A percentile compares a stretch with the other conserved stretches of the same genome.
These are phyloP conservation scores for Trichoderma reesei DNA, from an alignment of 495 filamentous ascomycete species.

Conservation along the genomic window DNA sequence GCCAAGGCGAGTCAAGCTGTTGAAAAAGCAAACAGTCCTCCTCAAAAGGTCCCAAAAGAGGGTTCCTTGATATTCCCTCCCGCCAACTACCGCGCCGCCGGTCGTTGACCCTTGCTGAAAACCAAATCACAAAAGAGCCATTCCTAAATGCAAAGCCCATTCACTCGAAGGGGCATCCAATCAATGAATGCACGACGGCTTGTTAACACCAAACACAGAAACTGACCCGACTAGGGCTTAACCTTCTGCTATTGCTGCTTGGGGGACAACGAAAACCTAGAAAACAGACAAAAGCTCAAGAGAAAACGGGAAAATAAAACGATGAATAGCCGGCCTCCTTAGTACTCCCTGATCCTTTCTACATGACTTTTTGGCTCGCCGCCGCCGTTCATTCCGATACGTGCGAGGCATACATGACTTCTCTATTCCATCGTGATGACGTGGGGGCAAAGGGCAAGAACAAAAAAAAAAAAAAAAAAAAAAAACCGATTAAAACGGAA, in stretches of 20 bases:
- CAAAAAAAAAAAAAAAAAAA: too few species aligned
- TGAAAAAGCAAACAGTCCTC: neutral
- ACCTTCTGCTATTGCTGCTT: neutral
- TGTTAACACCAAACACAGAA: constrained; percentile 1
- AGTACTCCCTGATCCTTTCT: constrained; percentile 5
- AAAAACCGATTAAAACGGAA: neutral
- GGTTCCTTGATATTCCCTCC: neutral
- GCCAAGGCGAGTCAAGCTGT: neutral
- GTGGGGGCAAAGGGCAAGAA: too few species aligned
- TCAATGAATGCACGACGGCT: neutral
- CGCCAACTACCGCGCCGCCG: neutral
- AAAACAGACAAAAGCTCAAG: neutral
- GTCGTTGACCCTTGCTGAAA: neutral
- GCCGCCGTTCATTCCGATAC: constrained; percentile 1
- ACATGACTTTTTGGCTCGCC: constrained; percentile 3
- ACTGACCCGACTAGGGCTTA: neutral
- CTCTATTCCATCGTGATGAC: constrained; percentile 7
- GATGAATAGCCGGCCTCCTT: constrained; percentile 9
- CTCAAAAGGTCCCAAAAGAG: neutral
- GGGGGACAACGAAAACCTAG: neutral
- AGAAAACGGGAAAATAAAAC: neutral
- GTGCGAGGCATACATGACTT: constrained; percentile 3
- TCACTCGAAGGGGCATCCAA: constrained; percentile 5
- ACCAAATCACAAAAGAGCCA: constrained; percentile 7
- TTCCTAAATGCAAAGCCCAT: constrained; percentile 8